Base-by-base conservation (phyloP, 78 protist genomes). In the Dictyostelium firmibasis region DNA sequence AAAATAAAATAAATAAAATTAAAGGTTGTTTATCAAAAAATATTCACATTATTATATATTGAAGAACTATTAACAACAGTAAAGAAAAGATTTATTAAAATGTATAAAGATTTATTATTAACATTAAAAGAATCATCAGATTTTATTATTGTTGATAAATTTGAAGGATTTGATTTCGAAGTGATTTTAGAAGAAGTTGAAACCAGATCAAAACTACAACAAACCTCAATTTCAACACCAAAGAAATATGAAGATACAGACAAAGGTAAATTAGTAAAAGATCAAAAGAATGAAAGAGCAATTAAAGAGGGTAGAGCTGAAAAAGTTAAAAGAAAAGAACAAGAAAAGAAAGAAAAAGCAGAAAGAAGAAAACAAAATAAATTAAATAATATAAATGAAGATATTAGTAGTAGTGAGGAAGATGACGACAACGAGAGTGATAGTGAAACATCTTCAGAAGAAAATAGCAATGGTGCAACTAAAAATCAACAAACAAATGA, bases 11-110 rank as follows among this genome's bases (percentile, higher is more conserved):
- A n/a, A 53, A 53, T 14, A 57, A 57, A 57, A 57, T 20, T 20
- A 57, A 53, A 92, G 96, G 96, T 70, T 62, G 97, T 95, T 31
- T 95, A 95, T 74, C 97, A 95, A 67, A 95, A 95, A 89, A 70
- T 95, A 27, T 60, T 95, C 36, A 57, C 92, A 35, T 85, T 87
- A 50, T 67, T 95, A 70, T 95, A 87, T 60, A 88, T 95, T 35
- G 97, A 95, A 33, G 97, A 95, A n/a, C 74, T 95, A 70, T 81
- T 95, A 44, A n/a, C 35, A 60, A 69, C 62, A 4, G 62, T 95
- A 3, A 95, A 95, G 84, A 91, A 67, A 53, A 77, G 72, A 57
- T 95, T 95, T 82, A 53, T 79, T 29, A 78, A 53, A 44, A 36
- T 87, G 57, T 84, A 83, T 41, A 89, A 89, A 62, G 94, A 94